Evolutionary conservation across 495 filamentous ascomycete genomes (phyloP), one percentile per base, ranked within the genome.

Genomic region (Cladorrhinum samala): DNA sequence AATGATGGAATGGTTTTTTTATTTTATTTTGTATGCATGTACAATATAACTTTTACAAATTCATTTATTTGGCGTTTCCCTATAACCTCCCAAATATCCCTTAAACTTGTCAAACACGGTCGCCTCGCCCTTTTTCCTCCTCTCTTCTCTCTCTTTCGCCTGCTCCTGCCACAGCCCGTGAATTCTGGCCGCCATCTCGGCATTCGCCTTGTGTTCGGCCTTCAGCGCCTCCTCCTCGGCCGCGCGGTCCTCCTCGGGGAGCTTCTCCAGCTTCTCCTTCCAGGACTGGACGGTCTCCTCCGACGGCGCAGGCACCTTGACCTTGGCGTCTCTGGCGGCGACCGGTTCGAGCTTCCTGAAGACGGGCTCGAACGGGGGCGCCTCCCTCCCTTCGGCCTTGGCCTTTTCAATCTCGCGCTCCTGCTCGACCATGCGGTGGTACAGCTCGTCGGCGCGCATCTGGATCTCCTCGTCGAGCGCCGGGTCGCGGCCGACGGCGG

Each of bases 381-480:
- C 58, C 5, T 76, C 74, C 39, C 57, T 52, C 0, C 85, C 85
- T 54, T 82, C 83, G 1, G 76, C 72, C 69, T 82, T 84, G 18
- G 88, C 88, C 58, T 81, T 74, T 50, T 83, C 76, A 19, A 87
- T 79, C 57, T 74, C 77, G 38, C 69, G 69, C 70, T 96, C 89
- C 62, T 91, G 89, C 45, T 78, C 76, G 17, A 92, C 68, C 85
- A 95, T 87, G 55, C 83, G 78, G 56, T 93, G 89, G 66, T 91
- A 96, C 27, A 96, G 75, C 49, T 78, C 83, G 69, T 96, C 90
- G 46, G 89, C 91, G 68, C 94, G 89, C 87, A 98, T 88, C 71
- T 98, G 93, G 54, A 98, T 95, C 50, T 81, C 74, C 72, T 97
- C 93, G 58, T 95, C 87, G 46, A 84, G 77, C 41, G 85, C 85